A percentile compares a stretch with the other conserved stretches of the same genome.
Evolutionary conservation across 257 asterid genomes (phyloP).

Genomic region (Eustoma russellianum): DNA sequence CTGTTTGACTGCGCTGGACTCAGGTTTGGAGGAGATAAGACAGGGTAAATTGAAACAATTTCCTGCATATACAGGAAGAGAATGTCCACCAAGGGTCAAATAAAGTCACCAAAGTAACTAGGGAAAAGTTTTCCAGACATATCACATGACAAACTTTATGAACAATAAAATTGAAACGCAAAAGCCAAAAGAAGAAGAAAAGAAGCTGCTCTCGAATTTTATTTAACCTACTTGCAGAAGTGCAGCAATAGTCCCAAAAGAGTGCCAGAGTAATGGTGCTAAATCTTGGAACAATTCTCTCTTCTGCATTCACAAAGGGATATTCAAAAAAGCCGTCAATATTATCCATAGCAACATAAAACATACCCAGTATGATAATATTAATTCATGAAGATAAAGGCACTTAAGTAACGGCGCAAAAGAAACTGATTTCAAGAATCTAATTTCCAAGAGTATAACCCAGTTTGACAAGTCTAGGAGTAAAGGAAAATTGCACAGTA

Average conservation of each 20-base stretch:
- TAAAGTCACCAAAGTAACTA: not conserved
- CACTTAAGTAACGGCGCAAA: no score
- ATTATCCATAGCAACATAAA: no score
- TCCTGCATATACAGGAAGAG: slow-evolving; percentile 43
- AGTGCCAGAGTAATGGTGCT: slow-evolving; percentile 92
- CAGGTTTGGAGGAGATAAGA: slow-evolving; percentile 86
- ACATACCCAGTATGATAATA: not conserved
- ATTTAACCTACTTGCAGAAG: slow-evolving; percentile 67
- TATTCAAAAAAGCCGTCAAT: not conserved
- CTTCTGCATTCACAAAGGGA: slow-evolving; percentile 37
- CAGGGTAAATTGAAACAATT: slow-evolving; percentile 90
- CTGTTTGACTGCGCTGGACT: slow-evolving; percentile 89
- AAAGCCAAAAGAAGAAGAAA: not conserved
- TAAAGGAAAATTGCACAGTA: no score
- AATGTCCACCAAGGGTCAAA: not conserved
- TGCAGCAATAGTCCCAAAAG: slow-evolving; percentile 89
- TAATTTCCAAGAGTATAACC: no score
- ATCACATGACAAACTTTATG: no score
- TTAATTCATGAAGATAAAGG: no score
- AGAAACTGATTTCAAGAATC: no score
- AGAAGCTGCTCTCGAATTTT: not conserved
- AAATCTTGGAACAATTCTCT: slow-evolving; percentile 84
- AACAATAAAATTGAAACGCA: no score
- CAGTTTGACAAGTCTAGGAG: no score
- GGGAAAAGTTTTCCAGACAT: not conserved